Evolutionary conservation across 1,284 basidiomycete genomes (phyloP).

Genomic region (Cryptococcus maquisensis): DNA sequence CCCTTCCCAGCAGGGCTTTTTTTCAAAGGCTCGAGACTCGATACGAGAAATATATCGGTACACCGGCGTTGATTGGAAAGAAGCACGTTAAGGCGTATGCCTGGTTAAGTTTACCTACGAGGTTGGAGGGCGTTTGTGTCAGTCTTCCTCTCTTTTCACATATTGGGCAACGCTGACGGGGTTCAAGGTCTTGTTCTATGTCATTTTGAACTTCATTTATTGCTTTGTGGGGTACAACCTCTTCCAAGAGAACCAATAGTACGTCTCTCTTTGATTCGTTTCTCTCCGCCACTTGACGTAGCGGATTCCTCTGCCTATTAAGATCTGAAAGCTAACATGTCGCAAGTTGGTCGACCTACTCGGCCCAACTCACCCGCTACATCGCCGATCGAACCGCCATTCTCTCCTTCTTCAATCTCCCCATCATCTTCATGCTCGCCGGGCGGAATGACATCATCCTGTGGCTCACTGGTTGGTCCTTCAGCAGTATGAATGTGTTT

Average conservation of each 20-base stretch:
- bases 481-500: constrained; percentile 27
- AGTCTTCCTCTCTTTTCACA: not conserved
- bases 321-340: not conserved
- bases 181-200: constrained; percentile 23
- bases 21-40: constrained; percentile 2
- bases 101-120: constrained; percentile 24
- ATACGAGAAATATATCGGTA: constrained; percentile 18
- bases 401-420: constrained; percentile 32
- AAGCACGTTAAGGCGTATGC: constrained; percentile 23
- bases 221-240: constrained; percentile 54
- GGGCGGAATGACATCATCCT: constrained; percentile 34
- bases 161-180: not conserved
- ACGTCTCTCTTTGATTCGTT: not conserved
- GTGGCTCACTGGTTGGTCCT: constrained; percentile 37
- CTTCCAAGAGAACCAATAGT: constrained; percentile 46
- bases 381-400: constrained; percentile 29
- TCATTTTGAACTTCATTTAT: constrained; percentile 33
- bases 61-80: constrained; percentile 24
- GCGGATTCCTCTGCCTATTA: not conserved
- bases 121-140: constrained; percentile 26
- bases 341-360: constrained; percentile 6
- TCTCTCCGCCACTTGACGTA: not conserved
- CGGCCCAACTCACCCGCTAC: constrained; percentile 20
- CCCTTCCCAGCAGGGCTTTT: not conserved
- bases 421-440: constrained; percentile 26